Evolutionary conservation across 2,329 filamentous ascomycete species (phyloP).

Genomic region (Phaeoacremonium minimum): DNA sequence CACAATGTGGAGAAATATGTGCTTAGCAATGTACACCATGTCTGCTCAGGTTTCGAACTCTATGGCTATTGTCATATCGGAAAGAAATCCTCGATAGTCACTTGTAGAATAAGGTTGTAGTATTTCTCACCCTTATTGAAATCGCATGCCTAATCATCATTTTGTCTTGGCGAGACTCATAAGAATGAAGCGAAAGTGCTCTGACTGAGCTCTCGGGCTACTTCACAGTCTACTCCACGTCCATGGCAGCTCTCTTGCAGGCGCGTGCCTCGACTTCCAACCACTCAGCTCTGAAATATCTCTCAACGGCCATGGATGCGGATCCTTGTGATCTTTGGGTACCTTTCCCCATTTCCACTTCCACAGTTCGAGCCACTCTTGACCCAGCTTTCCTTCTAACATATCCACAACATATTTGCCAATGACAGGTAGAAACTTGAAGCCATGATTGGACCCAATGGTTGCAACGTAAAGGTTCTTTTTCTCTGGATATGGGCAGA

Average conservation of each 20-base stretch:
- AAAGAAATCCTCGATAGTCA: too few relatives aligned
- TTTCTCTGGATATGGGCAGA: slow-evolving; percentile 11
- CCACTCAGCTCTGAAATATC: slow-evolving; percentile 1
- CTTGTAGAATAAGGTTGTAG: too few relatives aligned
- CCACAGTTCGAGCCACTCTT: slow-evolving; percentile 34
- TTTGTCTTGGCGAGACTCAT: too few relatives aligned
- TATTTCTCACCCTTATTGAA: too few relatives aligned
- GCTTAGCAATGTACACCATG: too few relatives aligned
- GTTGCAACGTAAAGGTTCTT: slow-evolving; percentile 39
- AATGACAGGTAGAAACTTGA: slow-evolving; percentile 44
- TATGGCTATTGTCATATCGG: too few relatives aligned
- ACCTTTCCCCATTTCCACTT: slow-evolving; percentile 10
- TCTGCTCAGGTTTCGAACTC: too few relatives aligned
- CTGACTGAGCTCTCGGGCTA: too few relatives aligned
- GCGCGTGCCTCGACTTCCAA: slow-evolving; percentile 1
- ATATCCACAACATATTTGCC: slow-evolving; percentile 43
- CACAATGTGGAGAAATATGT: too few relatives aligned
- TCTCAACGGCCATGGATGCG: slow-evolving; percentile 1
- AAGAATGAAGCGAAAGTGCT: too few relatives aligned
- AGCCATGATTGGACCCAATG: slow-evolving; percentile 42
- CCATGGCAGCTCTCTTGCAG: background rate
- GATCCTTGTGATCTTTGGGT: slow-evolving; percentile 1
- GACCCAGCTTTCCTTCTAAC: slow-evolving; percentile 33
- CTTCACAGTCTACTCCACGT: background rate
- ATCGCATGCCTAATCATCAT: too few relatives aligned